A percentile compares a stretch with the other conserved stretches of the same genome.
Conservation (phyloP, 352 stramenopile species). For the Pythium phragmitis region DNA sequence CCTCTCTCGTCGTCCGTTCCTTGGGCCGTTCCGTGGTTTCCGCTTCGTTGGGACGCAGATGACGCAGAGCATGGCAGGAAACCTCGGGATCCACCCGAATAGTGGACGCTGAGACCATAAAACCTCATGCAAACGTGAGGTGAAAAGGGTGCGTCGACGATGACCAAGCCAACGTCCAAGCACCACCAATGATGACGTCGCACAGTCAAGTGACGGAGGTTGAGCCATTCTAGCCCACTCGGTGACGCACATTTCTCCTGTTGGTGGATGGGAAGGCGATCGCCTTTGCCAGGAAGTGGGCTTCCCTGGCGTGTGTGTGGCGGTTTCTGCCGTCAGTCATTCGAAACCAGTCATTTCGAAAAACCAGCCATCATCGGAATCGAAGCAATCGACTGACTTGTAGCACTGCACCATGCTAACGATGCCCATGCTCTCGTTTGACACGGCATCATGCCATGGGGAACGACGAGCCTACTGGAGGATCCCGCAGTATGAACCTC, state of each 20-base stretch:
- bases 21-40: not conserved
- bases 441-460: too few relatives aligned
- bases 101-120: conserved; percentile 10
- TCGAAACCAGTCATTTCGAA: conserved; percentile 13
- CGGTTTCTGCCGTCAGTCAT: not conserved
- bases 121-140: conserved; percentile 18
- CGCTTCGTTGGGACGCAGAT: not conserved
- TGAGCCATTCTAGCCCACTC: not conserved
- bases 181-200: conserved; percentile 20
- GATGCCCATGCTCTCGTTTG: too few relatives aligned
- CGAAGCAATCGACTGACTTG: not conserved
- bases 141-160: conserved; percentile 27
- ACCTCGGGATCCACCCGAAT: conserved; percentile 6
- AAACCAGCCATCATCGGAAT: not conserved
- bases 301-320: conserved; percentile 10
- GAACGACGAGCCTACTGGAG: too few relatives aligned
- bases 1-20: not conserved
- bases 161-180: conserved; percentile 8
- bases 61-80: not conserved
- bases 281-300: not conserved
- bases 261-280: not conserved
- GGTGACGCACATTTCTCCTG: too few relatives aligned
- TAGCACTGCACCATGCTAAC: too few relatives aligned
- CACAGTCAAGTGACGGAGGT: conserved; percentile 2
- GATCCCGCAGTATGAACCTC: too few relatives aligned